Conservation (phyloP, 78 protist genomes). For the Dictyostelium brefeldianum region DNA sequence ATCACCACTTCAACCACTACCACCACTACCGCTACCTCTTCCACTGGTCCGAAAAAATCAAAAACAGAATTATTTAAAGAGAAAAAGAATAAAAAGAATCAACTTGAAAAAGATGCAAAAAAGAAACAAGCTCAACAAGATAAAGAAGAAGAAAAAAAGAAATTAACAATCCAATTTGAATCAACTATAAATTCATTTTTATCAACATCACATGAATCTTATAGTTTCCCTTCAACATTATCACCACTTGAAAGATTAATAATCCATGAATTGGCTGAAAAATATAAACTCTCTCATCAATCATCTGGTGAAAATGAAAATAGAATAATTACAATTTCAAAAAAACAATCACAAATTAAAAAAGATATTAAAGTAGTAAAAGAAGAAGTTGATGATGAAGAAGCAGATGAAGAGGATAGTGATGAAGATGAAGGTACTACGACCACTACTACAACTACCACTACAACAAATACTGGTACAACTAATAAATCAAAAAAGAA, state of each 20-base stretch:
- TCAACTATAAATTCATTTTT: slow-evolving; percentile 36
- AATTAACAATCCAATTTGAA: not conserved
- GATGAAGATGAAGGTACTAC: not conserved
- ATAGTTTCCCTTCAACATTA: slow-evolving; percentile 50
- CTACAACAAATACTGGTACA: not conserved
- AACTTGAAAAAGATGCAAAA: not conserved
- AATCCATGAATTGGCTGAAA: slow-evolving; percentile 74
- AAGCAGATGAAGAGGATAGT: not conserved
- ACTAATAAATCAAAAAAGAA: slow-evolving; percentile 15
- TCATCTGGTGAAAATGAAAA: slow-evolving; percentile 63
- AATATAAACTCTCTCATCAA: slow-evolving; percentile 50
- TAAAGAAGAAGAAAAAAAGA: slow-evolving; percentile 32
- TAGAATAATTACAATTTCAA: slow-evolving; percentile 49
- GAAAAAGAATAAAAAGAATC: slow-evolving; percentile 40
- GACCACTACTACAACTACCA: not conserved
- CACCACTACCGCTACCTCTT: not conserved
- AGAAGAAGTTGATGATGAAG: not conserved
- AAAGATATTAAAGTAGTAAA: not conserved
- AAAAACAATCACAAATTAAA: not conserved
- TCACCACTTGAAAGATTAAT: slow-evolving; percentile 41
- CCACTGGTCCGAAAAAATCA: slow-evolving; percentile 1
- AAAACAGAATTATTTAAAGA: slow-evolving; percentile 38
- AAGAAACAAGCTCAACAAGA: not conserved
- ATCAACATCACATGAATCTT: slow-evolving; percentile 3
- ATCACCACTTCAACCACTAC: not conserved